These are phyloP conservation scores for Gastrolobium bilobum DNA, from an alignment of 306 rosid species.

Conservation along the genomic window DNA sequence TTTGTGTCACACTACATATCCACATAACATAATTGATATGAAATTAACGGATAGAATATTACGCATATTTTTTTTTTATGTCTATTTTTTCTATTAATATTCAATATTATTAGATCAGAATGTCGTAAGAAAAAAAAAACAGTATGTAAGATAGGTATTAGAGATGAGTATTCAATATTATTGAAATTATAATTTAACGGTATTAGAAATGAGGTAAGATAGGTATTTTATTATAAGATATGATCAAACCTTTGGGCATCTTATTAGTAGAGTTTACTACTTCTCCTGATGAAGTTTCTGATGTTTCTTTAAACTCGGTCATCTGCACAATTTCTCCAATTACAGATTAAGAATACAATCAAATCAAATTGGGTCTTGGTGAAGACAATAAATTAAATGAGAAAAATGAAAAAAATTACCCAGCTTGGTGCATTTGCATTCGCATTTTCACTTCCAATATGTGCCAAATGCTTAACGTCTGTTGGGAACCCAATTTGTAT, in stretches of 20 bases:
- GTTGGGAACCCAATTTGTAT: constrained; percentile 94
- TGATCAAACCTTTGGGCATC: constrained; percentile 59
- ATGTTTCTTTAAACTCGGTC: constrained; percentile 65
- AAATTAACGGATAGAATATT: no score
- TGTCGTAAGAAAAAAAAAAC: no score
- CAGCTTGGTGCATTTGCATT: constrained; percentile 57
- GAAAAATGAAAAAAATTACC: constrained; percentile 45
- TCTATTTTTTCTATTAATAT: no score
- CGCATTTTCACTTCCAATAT: constrained; percentile 62
- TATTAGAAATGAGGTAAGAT: no score
- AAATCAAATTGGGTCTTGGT: background rate
- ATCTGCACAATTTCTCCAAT: constrained; percentile 61
- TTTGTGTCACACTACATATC: no score
- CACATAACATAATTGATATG: no score
- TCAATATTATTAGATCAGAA: no score
- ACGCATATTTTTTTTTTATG: no score
- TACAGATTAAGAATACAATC: background rate
- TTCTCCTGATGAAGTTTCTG: constrained; percentile 49
- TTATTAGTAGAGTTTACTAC: constrained; percentile 46
- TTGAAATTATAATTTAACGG: no score
- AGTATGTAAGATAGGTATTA: no score
- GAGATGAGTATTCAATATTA: no score
- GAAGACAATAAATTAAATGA: background rate
- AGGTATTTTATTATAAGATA: background rate
- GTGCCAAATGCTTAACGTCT: constrained; percentile 80